Conservation (phyloP, 768 basidiomycete species). For the Boletus subcaerulescens region DNA sequence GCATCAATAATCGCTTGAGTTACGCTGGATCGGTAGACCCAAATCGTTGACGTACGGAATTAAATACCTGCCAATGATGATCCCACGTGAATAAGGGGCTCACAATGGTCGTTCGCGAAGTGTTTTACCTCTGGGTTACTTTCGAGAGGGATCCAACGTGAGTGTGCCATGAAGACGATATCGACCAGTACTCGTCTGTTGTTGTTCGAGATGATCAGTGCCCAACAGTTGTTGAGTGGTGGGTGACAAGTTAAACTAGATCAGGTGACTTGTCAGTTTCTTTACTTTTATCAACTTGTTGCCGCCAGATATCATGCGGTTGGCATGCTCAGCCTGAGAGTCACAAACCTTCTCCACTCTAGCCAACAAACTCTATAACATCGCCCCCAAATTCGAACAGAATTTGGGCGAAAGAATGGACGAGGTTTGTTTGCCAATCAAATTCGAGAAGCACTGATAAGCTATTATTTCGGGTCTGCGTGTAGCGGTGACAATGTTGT, state of each 20-base stretch:
- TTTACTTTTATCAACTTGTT: no score
- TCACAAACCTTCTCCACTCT: no score
- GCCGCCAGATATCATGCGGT: no score
- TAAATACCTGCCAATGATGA: slow-evolving; percentile 26
- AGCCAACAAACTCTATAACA: no score
- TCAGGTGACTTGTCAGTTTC: background rate
- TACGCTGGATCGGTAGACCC: background rate
- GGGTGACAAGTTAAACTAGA: background rate
- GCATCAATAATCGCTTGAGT: background rate
- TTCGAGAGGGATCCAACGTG: slow-evolving; percentile 78
- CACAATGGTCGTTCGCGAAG: background rate
- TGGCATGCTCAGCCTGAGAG: no score
- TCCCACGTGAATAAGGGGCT: slow-evolving; percentile 3
- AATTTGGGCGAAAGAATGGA: no score
- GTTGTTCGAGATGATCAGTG: background rate
- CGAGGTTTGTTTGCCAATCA: no score
- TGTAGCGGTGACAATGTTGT: no score
- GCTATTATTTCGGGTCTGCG: no score
- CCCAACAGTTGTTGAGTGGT: background rate
- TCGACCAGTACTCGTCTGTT: background rate
- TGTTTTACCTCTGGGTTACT: slow-evolving; percentile 57
- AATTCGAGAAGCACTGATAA: no score
- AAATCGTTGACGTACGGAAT: slow-evolving; percentile 20
- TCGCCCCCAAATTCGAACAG: no score
- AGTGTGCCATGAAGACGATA: slow-evolving; percentile 16